Conservation (phyloP, 2,329 filamentous ascomycete genomes). For the Cryphonectria carpinicola region DNA sequence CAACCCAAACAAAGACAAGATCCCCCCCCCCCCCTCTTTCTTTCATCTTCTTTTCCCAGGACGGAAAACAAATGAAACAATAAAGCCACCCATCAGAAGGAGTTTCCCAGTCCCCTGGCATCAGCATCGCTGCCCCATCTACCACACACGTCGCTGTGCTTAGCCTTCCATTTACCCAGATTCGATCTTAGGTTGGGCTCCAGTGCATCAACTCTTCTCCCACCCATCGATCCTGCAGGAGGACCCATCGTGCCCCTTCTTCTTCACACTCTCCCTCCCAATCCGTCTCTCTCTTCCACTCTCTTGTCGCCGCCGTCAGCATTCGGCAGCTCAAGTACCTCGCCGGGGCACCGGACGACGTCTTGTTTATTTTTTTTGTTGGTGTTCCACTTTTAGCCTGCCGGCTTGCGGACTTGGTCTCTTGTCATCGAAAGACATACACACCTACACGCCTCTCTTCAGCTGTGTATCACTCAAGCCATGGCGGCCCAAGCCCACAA, state of each 20-base stretch:
- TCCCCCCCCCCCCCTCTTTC: too few relatives aligned
- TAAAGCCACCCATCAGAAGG: slow-evolving; percentile 15
- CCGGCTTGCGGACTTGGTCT: slow-evolving; percentile 32
- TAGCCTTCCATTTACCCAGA: slow-evolving; percentile 28
- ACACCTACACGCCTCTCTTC: neutral
- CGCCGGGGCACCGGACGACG: slow-evolving; percentile 29
- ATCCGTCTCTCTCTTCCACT: slow-evolving; percentile 14
- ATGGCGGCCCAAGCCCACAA: slow-evolving; percentile 37
- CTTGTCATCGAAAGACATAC: slow-evolving; percentile 1
- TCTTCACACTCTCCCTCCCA: neutral
- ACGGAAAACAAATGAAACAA: neutral
- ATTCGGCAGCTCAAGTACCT: slow-evolving; percentile 23
- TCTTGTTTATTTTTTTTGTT: slow-evolving; percentile 16
- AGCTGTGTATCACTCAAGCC: slow-evolving; percentile 14
- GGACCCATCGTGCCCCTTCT: slow-evolving; percentile 35
- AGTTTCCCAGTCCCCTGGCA: slow-evolving; percentile 12
- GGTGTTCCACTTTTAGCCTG: slow-evolving; percentile 31
- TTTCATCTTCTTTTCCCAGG: neutral
- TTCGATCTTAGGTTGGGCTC: slow-evolving; percentile 55
- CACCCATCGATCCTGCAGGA: slow-evolving; percentile 36
- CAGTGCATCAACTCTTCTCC: slow-evolving; percentile 52
- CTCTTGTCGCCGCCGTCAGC: slow-evolving; percentile 32
- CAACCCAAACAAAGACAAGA: slow-evolving; percentile 12
- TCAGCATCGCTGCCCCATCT: slow-evolving; percentile 40
- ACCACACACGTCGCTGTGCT: slow-evolving; percentile 26